Base-by-base conservation (phyloP, 176 grass and related monocot genomes). In the Paspalum notatum region DNA sequence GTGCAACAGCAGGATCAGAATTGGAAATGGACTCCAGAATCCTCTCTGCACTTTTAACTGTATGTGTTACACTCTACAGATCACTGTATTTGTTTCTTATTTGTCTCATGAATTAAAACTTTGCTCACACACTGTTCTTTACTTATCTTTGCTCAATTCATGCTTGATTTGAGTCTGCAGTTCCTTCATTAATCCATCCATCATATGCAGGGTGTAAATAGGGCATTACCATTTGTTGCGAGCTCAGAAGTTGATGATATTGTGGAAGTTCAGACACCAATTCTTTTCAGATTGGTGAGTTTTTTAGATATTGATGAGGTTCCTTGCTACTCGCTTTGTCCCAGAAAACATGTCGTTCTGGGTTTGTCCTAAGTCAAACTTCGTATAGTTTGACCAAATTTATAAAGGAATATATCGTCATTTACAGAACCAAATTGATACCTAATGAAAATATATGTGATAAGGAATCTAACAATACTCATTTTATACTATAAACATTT, bases 201-300 rank as follows among this genome's bases (percentile, higher is more conserved):
- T 83, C 37, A 65, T 78, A 83, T 89, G 77, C 87, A 98, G 95
- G 95, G 95, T 37, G 90, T 92, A 62, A 98, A 98, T 82, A 92
- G 95, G 87, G 95, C 95, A 82, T 91, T 98, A 87, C 95, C 95
- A 63, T 98, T 84, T 85, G 90, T 98, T 66, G 91, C 95, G 39
- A 94, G 92, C 51, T 89, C 93, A 55, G 95, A 98, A 92, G 90
- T 93, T 68, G 90, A 98, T 89, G 90, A 90, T 91, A 91, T 98
- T 76, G 83, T 98, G 61, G 95, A 98, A 77, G 84, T 91, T 80
- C 95, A 94, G 79, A 93, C 92, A 65, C 92, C 95, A 41, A 77
- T 93, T 80, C 92, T 98, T 65, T 94, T 94, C 53, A 92, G 84
- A 98, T 89, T 98, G 88, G 95, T 98, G 80, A 89, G 85, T 83